Evolutionary conservation across 75 land plant genomes (phyloP), one percentile per base, ranked within the genome.

Genomic region (Larix kaempferi): DNA sequence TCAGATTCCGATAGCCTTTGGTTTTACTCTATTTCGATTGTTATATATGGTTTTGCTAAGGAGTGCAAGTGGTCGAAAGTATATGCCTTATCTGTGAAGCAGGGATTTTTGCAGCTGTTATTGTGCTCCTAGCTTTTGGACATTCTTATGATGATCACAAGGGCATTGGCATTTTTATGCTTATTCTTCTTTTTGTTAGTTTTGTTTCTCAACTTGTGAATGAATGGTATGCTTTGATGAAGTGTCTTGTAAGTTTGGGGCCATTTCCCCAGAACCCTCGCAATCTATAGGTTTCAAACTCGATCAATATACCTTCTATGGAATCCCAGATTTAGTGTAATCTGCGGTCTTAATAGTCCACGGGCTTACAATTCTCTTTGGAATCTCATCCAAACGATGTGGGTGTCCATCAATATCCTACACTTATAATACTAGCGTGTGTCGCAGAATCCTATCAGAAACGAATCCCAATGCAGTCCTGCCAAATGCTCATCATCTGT

Each of bases 141-240:
- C 64, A 81, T 61, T 74, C 80, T 56, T 37, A 52, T 7, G 71
- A 83, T 22, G 41, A 44, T 57, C 71, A 79, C 56, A 63, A 16
- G 22, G 74, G 72, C 37, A n/a, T 86, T 56, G 91, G 91, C 22
- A 77, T 78, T 23, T 26, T 80, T 56, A 86, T 91, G 93, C 78
- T 87, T 15, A 82, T 63, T 66, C 78, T 87, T 5, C 73, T 91
- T 15, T 78, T 86, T 27, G 63, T 77, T 57, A 87, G 76, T 64
- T 89, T 91, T 52, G 73, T 82, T 41, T 57, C 82, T 56, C 91
- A 91, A 59, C 72, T 91, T 15, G 75, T 82, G 52, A 91, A 89
- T 74, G 91, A 89, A 66, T 91, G 93, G 93, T 83, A 89, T 75
- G 85, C 91, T 52, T 71, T 91, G 37, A 87, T 91, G 75, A 86